Evolutionary conservation across 306 rosid genomes (phyloP).

Genomic region (Ammopiptanthus mongolicus): DNA sequence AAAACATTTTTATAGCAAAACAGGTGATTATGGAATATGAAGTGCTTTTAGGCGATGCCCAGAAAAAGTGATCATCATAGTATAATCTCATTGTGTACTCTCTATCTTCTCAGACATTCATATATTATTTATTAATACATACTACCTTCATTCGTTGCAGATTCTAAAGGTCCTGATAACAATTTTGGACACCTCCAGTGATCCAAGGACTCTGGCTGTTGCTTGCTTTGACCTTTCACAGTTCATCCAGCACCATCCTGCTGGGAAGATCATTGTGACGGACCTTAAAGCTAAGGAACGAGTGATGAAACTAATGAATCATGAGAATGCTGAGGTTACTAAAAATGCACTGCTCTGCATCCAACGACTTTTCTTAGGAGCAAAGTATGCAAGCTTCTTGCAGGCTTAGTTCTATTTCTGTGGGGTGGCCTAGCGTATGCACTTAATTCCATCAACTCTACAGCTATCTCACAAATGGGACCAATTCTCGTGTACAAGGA

Average conservation of each 20-base stretch:
- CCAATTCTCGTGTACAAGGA: conserved; percentile 19
- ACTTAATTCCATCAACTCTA: conserved; percentile 1
- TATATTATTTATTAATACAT: conserved; percentile 21
- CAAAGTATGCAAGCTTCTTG: conserved; percentile 94
- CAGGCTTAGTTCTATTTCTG: conserved; percentile 52
- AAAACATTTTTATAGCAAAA: neutral
- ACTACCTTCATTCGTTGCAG: conserved; percentile 42
- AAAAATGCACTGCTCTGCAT: conserved; percentile 94
- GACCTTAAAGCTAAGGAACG: conserved; percentile 97
- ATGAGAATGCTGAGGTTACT: conserved; percentile 90
- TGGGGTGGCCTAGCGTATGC: conserved; percentile 3
- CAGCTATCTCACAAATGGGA: neutral
- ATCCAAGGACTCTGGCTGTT: conserved; percentile 84
- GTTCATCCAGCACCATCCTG: conserved; percentile 78
- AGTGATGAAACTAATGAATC: conserved; percentile 92
- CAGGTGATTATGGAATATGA: neutral
- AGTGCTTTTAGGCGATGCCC: neutral
- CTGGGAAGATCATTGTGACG: conserved; percentile 84
- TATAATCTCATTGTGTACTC: neutral
- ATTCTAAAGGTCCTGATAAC: conserved; percentile 84
- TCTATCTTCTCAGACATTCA: neutral
- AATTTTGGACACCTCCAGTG: conserved; percentile 76
- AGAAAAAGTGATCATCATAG: neutral
- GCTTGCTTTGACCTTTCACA: conserved; percentile 93
- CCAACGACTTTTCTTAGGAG: conserved; percentile 93